Base-by-base conservation (phyloP, 2,329 filamentous ascomycete genomes). In the Hypoxylon sp. region DNA sequence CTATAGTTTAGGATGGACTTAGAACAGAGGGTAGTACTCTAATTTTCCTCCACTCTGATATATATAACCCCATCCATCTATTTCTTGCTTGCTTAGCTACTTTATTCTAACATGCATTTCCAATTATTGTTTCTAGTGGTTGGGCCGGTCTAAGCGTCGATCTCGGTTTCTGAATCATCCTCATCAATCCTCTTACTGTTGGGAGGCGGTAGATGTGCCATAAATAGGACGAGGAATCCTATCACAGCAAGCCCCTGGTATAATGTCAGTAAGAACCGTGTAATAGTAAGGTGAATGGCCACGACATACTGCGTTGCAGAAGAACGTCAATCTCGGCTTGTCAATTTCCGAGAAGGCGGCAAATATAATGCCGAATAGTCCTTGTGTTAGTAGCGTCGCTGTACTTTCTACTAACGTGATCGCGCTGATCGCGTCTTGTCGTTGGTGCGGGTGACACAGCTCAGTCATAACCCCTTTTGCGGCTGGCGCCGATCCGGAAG, bases 391-490 rank as follows among this genome's bases (percentile, higher is more conserved):
- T 1, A 93, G 78, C 24, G 86, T 82, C 0, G 90, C 91, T 33
- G 92, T 84, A 70, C 91, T 92, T 74, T 93, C 91, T 0, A 93
- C 87, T 0, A 93, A 80, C 0, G 89, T 92, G 11, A 93, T 89
- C 0, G 89, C 90, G 42, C 89, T 89, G 2, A 93, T 80, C 0
- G 91, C 91, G 73, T 93, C 91, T 0, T 87, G 84, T 0, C 90
- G 84, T 61, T 91, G 86, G 0, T 83, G 83, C 1, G 87, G 82
- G 0, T 89, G 81, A 48, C 90, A 90, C 89, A 93, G 91, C 63
- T 91, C 87, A 0, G 91, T 86, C 65, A 93, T 92, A n/a, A 91
- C 89, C 0, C 91, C 91, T 71, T 93, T 93, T 1, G 90, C 89
- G 0, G 91, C 89, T 0, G 90, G 86, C 0, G 90, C 91, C 0